phyloP scores from a whole-genome alignment of 2,329 filamentous ascomycete species.

The Bipolaris bicolor region DNA sequence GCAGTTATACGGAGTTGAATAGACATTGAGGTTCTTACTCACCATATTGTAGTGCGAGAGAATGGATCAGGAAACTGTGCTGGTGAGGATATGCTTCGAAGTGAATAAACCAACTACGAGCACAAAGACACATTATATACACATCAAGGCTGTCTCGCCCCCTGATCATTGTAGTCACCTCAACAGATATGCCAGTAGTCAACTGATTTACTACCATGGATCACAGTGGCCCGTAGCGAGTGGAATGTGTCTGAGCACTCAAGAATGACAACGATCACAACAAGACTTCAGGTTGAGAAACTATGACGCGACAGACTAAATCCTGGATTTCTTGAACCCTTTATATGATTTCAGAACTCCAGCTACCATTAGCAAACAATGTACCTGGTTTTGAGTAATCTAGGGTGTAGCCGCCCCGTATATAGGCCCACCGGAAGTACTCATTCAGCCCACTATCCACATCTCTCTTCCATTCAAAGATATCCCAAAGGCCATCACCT shows the following conservation, averaged over 20 bases:
- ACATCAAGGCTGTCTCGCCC: neutral
- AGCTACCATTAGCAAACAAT: constrained; percentile 37
- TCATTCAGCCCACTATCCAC: constrained; percentile 32
- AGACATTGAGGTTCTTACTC: neutral
- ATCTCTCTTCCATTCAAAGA: constrained; percentile 52
- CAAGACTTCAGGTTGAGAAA: neutral
- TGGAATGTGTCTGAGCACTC: neutral
- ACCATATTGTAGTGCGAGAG: constrained; percentile 1
- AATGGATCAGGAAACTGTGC: neutral
- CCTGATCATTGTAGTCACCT: neutral
- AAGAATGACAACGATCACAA: neutral
- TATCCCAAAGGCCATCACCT: constrained; percentile 5
- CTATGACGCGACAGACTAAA: neutral
- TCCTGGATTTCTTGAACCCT: neutral
- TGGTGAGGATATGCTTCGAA: neutral
- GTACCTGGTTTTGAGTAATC: constrained; percentile 43
- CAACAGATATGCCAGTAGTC: neutral
- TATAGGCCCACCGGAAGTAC: constrained; percentile 47
- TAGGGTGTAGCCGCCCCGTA: constrained; percentile 34
- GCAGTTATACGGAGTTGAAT: neutral
- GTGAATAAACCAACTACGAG: no score
- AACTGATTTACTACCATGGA: constrained; percentile 5
- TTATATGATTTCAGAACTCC: constrained; percentile 31
- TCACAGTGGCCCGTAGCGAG: neutral
- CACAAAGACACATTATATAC: neutral